A percentile compares a stretch with the other conserved stretches of the same genome.
Conservation (phyloP, 148 eudicot genomes). For the Chenopodium quinoa region DNA sequence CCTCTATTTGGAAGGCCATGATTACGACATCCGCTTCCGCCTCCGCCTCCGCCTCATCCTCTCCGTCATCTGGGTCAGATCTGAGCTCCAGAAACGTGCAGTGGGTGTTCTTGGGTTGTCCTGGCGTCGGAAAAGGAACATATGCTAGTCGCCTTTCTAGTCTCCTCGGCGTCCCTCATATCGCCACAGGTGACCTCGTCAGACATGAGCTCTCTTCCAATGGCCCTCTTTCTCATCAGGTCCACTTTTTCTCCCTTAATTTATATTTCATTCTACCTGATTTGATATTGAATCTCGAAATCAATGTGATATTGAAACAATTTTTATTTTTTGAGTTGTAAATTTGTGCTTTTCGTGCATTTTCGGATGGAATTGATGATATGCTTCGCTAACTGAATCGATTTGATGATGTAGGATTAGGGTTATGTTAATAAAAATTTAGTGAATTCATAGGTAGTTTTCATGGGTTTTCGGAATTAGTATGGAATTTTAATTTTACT, state of each 20-base stretch:
- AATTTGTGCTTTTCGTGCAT: no score
- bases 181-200: slow-evolving; percentile 96
- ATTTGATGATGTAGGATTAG: no score
- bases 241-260: neutral
- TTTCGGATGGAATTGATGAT: no score
- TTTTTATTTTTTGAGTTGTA: no score
- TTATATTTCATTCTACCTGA: neutral
- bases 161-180: slow-evolving; percentile 88
- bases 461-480: no score
- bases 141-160: slow-evolving; percentile 76
- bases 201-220: slow-evolving; percentile 72
- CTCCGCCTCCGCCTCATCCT: slow-evolving; percentile 25
- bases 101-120: slow-evolving; percentile 92
- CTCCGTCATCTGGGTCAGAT: slow-evolving; percentile 28
- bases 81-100: slow-evolving; percentile 53
- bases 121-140: slow-evolving; percentile 97
- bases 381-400: no score
- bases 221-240: slow-evolving; percentile 70
- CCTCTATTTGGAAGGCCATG: slow-evolving; percentile 37
- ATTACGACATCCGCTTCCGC: slow-evolving; percentile 30
- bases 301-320: no score
- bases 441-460: no score
- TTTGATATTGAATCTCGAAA: no score
- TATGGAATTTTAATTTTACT: no score
- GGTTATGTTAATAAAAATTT: no score